Evolutionary conservation across 1,139 yeast species (phyloP).

Genomic region (Geotrichum cucujoidarum): DNA sequence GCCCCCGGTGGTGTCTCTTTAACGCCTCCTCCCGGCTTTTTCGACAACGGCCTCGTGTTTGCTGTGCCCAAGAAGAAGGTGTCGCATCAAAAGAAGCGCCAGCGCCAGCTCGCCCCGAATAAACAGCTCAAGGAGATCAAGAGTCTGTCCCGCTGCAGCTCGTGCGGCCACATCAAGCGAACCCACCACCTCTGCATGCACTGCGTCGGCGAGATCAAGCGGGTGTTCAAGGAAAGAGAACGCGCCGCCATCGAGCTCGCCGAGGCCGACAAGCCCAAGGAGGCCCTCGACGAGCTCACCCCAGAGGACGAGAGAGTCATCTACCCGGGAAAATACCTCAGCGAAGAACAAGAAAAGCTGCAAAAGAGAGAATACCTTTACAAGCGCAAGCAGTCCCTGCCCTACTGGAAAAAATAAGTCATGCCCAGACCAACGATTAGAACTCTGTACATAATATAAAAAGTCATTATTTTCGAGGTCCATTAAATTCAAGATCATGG

Average conservation of each 20-base stretch:
- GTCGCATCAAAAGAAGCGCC: conserved; percentile 81
- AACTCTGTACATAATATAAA: conserved; percentile 13
- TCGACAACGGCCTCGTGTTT: conserved; percentile 55
- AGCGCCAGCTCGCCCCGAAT: conserved; percentile 70
- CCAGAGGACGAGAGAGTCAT: conserved; percentile 48
- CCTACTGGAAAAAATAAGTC: conserved; percentile 40
- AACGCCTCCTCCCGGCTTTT: conserved; percentile 15
- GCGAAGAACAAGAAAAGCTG: conserved; percentile 46
- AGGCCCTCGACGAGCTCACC: conserved; percentile 53
- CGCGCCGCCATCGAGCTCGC: conserved; percentile 23
- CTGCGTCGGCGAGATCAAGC: conserved; percentile 77
- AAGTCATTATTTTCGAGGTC: too few relatives aligned
- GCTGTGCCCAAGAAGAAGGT: conserved; percentile 95
- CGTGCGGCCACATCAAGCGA: conserved; percentile 89
- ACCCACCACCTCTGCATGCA: conserved; percentile 90
- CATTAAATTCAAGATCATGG: too few relatives aligned
- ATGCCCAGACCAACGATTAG: neutral
- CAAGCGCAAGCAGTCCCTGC: conserved; percentile 52
- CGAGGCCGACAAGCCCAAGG: conserved; percentile 23
- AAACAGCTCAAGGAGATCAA: conserved; percentile 73
- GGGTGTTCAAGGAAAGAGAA: conserved; percentile 58
- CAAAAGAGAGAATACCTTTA: conserved; percentile 66
- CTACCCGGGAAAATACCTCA: conserved; percentile 70
- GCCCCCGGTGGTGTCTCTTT: conserved; percentile 15
- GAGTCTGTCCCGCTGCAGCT: conserved; percentile 84